These are phyloP conservation scores for Aegilops umbellulata DNA, from an alignment of 176 grass and related monocot species.

Conservation along the genomic window DNA sequence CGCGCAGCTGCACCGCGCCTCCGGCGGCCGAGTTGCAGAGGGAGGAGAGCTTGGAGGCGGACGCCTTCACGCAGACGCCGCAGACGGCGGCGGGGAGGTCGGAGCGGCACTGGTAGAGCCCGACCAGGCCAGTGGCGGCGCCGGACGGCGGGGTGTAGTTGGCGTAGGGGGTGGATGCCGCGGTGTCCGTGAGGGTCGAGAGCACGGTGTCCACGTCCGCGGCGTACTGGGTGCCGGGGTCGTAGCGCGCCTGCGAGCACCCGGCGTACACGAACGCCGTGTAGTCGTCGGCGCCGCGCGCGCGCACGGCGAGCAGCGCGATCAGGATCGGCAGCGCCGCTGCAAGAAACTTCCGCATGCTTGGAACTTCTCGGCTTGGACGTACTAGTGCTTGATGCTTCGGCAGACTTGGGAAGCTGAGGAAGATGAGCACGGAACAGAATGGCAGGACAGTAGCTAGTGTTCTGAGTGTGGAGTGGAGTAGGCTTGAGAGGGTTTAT, in stretches of 20 bases:
- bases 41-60: conserved; percentile 50
- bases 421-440: too few species aligned
- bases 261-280: conserved; percentile 79
- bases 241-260: conserved; percentile 71
- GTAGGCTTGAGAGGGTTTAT: conserved; percentile 1
- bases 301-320: neutral
- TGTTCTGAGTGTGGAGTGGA: neutral
- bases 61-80: conserved; percentile 47
- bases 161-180: conserved; percentile 39
- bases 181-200: conserved; percentile 51
- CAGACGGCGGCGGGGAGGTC: conserved; percentile 64
- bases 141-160: conserved; percentile 45
- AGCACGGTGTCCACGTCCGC: conserved; percentile 48
- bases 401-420: neutral
- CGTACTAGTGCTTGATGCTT: neutral
- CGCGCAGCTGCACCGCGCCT: conserved; percentile 75
- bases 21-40: conserved; percentile 59
- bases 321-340: neutral
- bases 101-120: conserved; percentile 84
- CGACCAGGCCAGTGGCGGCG: conserved; percentile 2
- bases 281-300: conserved; percentile 50
- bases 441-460: too few species aligned
- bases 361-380: neutral
- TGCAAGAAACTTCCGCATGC: conserved; percentile 25
- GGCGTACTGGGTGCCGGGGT: conserved; percentile 57